Base-by-base conservation (phyloP, 2,329 filamentous ascomycete genomes). In the Neurospora sp. region DNA sequence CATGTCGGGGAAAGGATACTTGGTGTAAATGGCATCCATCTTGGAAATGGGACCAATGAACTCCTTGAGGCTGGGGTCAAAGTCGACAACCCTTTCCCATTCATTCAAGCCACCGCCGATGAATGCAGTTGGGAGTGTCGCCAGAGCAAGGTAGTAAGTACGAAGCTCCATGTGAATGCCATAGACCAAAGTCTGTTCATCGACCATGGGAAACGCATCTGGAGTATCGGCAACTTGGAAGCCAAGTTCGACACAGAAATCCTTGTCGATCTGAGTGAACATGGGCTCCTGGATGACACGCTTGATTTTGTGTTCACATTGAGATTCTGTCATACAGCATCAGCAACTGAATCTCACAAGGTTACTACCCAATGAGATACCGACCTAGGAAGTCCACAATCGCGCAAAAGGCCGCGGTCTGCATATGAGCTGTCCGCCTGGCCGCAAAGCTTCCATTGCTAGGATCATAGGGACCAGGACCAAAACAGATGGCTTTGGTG, bases 121-220 rank as follows among this genome's bases (percentile, higher is more conserved):
- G 13, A 89, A 86, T 2, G 90, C 74, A 0, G 80, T 82, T 0
- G 89, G 89, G 1, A 82, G 73, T 73, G 0, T 78, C 75, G 1
- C 79, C 1, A 92, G 78, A 0, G 87, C 82, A 6, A 81, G 76
- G 28, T 84, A 80, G 67, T 87, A 91, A 52, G 85, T 82, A 43
- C 79, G 81, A 28, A 80, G 81, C 70, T 88, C 88, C 70, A 89
- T 82, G 68, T 91, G 89, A 0, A 91, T 82, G 1, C 87, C 89
- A 73, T 86, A 92, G 2, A 90, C 80, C 1, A 92, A 76, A 0
- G 86, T 84, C 0, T 79, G 74, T 0, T 76, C 67, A 17, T 83
- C 81, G 10, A 91, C 81, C 6, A 82, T 73, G 0, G 82, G 77
- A 73, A 87, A 89, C 0, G 83, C 89, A 0, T 70, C 75, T 0